These are phyloP conservation scores for Globisporangium okanoganense DNA, from an alignment of 352 stramenopile species.

Conservation along the genomic window DNA sequence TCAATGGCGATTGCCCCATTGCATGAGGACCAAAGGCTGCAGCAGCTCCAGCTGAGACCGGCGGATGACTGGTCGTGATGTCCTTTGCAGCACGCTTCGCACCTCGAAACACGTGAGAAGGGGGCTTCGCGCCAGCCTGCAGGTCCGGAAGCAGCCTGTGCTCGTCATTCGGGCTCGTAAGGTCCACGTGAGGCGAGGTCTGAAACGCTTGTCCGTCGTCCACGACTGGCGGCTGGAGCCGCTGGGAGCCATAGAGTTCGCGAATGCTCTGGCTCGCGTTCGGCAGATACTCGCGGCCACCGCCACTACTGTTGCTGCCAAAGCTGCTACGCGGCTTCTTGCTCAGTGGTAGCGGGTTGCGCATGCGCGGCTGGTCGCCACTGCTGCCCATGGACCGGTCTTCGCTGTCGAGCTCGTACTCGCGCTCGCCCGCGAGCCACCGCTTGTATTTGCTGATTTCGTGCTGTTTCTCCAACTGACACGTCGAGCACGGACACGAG, in stretches of 20 bases:
- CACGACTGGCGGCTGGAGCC: not conserved
- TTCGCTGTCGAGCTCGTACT: constrained; percentile 22
- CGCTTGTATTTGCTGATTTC: constrained; percentile 25
- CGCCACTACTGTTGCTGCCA: not conserved
- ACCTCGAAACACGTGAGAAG: constrained; percentile 5
- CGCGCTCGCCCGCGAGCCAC: constrained; percentile 21
- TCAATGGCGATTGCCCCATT: not conserved
- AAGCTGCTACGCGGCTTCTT: constrained; percentile 9
- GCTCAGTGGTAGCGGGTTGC: not conserved
- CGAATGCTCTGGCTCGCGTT: not conserved
- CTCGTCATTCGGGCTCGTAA: not conserved
- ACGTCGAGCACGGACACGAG: constrained; percentile 58
- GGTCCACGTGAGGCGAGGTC: not conserved
- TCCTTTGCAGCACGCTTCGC: constrained; percentile 61
- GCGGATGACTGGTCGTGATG: not conserved
- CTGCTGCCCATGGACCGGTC: constrained; percentile 25
- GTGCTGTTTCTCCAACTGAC: constrained; percentile 29
- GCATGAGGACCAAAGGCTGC: not conserved
- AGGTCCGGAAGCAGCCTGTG: not conserved
- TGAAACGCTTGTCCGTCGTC: not conserved
- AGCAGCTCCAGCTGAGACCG: not conserved
- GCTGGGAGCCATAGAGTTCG: not conserved
- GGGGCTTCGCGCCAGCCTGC: constrained; percentile 9
- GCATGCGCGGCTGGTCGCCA: constrained; percentile 23
- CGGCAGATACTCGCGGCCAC: constrained; percentile 2